A percentile compares a stretch with the other conserved stretches of the same genome.
Evolutionary conservation across 2,329 filamentous ascomycete species (phyloP).

Genomic region (Colletotrichum siamense): DNA sequence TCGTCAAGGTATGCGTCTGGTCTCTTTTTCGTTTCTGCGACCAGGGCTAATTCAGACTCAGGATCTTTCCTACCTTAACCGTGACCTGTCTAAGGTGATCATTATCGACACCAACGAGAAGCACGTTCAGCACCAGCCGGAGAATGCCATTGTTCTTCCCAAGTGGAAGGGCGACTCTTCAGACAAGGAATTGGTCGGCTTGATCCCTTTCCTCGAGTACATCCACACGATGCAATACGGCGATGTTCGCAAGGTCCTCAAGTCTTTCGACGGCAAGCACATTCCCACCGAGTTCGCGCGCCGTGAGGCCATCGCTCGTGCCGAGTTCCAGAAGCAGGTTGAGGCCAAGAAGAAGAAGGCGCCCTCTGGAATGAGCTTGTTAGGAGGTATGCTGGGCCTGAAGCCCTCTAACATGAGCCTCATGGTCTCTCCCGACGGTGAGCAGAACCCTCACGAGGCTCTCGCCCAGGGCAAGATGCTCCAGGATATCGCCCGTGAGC

Average conservation of each 20-base stretch:
- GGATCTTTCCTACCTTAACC: slow-evolving; percentile 98
- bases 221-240: slow-evolving; percentile 91
- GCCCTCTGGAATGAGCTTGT: slow-evolving; percentile 68
- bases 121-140: slow-evolving; percentile 89
- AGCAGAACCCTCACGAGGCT: slow-evolving; percentile 75
- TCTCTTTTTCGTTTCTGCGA: not conserved
- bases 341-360: slow-evolving; percentile 66
- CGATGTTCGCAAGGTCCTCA: slow-evolving; percentile 85
- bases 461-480: slow-evolving; percentile 95
- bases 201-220: slow-evolving; percentile 98
- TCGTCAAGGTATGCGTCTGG: slow-evolving; percentile 77
- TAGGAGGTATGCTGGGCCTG: slow-evolving; percentile 78
- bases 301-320: slow-evolving; percentile 83
- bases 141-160: slow-evolving; percentile 90
- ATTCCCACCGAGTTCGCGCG: slow-evolving; percentile 91
- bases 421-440: slow-evolving; percentile 67
- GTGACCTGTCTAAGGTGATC: slow-evolving; percentile 93
- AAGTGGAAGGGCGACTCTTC: slow-evolving; percentile 86
- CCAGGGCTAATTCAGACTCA: slow-evolving; percentile 39
- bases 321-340: slow-evolving; percentile 82
- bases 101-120: slow-evolving; percentile 86
- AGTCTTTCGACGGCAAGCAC: slow-evolving; percentile 86
- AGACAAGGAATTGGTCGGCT: slow-evolving; percentile 84
- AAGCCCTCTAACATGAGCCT: slow-evolving; percentile 72
- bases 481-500: slow-evolving; percentile 90